These are phyloP conservation scores for Colletotrichum tamarilloi DNA, from an alignment of 2,329 filamentous ascomycete genomes.

Conservation along the genomic window DNA sequence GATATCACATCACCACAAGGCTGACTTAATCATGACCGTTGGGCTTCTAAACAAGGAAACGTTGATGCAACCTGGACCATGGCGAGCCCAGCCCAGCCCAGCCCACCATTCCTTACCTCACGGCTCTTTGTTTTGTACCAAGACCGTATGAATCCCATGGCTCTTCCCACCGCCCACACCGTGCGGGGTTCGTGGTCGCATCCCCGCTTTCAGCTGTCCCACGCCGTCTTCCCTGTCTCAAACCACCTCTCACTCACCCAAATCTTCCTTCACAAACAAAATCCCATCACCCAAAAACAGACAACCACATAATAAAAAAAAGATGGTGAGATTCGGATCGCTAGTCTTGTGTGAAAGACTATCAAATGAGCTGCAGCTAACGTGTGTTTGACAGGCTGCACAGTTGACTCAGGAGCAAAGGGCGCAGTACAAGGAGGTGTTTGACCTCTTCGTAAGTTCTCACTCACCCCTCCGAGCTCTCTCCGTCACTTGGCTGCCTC, in stretches of 20 bases:
- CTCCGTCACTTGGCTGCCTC: neutral
- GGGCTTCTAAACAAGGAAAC: constrained; percentile 15
- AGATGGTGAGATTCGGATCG: constrained; percentile 21
- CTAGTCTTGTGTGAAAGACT: neutral
- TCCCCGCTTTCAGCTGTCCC: constrained; percentile 36
- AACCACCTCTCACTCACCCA: constrained; percentile 30
- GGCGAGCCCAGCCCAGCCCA: neutral
- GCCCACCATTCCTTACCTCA: neutral
- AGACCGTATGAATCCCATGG: constrained; percentile 9
- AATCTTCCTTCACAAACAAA: constrained; percentile 31
- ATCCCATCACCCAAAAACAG: constrained; percentile 7
- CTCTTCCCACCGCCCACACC: neutral
- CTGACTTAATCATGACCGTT: constrained; percentile 17
- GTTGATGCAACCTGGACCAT: constrained; percentile 14
- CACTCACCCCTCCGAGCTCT: neutral
- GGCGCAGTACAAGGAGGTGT: constrained; percentile 99
- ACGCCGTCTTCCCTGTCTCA: constrained; percentile 35
- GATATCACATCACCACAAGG: neutral
- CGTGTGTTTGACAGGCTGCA: constrained; percentile 6
- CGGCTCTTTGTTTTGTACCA: too few species aligned
- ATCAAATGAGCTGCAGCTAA: neutral
- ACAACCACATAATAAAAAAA: neutral
- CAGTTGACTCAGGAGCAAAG: constrained; percentile 96
- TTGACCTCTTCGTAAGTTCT: constrained; percentile 95
- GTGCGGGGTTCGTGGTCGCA: constrained; percentile 30